phyloP scores from a whole-genome alignment of 2,329 filamentous ascomycete species.

The Microcyclosporella mali region DNA sequence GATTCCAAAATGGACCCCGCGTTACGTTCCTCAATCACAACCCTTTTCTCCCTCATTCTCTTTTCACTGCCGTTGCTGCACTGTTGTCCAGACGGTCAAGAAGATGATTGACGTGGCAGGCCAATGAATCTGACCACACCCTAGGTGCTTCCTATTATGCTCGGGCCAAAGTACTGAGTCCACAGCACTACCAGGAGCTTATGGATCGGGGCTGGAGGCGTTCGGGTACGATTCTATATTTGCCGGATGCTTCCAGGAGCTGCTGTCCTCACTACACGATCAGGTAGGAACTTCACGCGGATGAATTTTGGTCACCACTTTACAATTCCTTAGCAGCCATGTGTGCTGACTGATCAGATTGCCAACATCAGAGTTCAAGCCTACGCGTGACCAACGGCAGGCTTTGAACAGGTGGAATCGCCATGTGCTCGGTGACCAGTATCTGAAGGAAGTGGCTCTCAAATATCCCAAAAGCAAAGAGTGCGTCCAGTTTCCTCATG shows the following conservation, averaged over 20 bases:
- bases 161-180: constrained; percentile 53
- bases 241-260: constrained; percentile 68
- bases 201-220: constrained; percentile 71
- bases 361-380: constrained; percentile 58
- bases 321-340: background rate
- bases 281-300: too few species aligned
- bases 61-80: background rate
- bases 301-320: too few species aligned
- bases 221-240: constrained; percentile 61
- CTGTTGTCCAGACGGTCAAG: too few species aligned
- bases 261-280: constrained; percentile 93
- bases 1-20: too few species aligned
- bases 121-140: constrained; percentile 2
- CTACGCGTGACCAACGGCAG: constrained; percentile 67
- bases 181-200: constrained; percentile 63
- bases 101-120: background rate
- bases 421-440: constrained; percentile 62
- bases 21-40: background rate
- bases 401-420: constrained; percentile 70
- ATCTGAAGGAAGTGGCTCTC: constrained; percentile 57
- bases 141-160: constrained; percentile 72
- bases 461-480: constrained; percentile 62
- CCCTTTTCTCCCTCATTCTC: background rate
- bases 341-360: constrained; percentile 39
- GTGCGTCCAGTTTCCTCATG: constrained; percentile 33